Percentiles rank a stretch among this genome's conserved stretches.
Conservation (phyloP, 176 grass and related monocot species). For the Phoenix dactylifera region DNA sequence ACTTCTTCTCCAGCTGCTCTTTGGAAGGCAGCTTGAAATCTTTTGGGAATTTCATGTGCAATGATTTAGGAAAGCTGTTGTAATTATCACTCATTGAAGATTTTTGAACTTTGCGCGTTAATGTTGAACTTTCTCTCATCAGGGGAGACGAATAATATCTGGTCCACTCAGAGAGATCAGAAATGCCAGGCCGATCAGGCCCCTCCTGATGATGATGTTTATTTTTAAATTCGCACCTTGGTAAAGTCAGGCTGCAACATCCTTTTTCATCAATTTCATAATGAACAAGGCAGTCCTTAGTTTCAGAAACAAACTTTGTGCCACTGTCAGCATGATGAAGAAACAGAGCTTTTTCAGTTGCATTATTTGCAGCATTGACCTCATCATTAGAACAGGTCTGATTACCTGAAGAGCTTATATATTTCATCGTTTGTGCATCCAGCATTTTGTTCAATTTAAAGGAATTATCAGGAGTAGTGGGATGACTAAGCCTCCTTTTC, state of each 20-base stretch:
- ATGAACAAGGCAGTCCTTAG: background rate
- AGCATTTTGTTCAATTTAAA: constrained; percentile 10
- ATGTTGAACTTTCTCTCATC: background rate
- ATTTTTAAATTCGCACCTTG: background rate
- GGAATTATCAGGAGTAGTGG: background rate
- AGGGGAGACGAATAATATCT: constrained; percentile 16
- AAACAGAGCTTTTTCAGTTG: background rate
- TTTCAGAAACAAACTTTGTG: background rate
- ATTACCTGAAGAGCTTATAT: background rate
- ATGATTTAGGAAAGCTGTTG: background rate
- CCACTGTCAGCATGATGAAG: background rate
- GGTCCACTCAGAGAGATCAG: constrained; percentile 5
- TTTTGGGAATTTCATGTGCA: constrained; percentile 19
- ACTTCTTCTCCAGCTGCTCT: constrained; percentile 17
- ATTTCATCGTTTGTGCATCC: background rate
- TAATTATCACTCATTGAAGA: background rate
- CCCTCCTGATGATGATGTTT: constrained; percentile 4
- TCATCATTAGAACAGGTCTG: background rate
- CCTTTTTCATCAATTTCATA: background rate
- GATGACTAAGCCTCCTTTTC: constrained; percentile 2
- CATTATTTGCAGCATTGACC: background rate
- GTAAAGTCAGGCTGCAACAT: background rate
- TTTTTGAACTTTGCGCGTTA: background rate
- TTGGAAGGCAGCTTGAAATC: constrained; percentile 15
- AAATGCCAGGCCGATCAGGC: background rate